These are phyloP conservation scores for Zasmidium angulare DNA, from an alignment of 2,329 filamentous ascomycete species.

Conservation along the genomic window DNA sequence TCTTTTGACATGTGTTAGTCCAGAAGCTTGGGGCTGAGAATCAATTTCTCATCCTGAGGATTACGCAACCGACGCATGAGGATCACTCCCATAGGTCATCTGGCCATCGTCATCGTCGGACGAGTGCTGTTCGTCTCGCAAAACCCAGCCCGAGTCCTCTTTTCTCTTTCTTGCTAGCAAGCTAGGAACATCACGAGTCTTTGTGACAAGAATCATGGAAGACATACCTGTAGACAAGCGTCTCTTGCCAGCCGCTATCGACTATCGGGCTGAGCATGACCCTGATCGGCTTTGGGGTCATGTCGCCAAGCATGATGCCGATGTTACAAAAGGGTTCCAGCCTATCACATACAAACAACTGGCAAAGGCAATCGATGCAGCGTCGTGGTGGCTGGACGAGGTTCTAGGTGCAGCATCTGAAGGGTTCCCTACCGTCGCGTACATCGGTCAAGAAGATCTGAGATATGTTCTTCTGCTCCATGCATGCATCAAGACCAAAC, in stretches of 20 bases:
- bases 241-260: not conserved
- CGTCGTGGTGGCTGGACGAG: slow-evolving; percentile 21
- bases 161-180: too few species aligned
- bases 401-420: not conserved
- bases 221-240: slow-evolving; percentile 3
- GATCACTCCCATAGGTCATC: too few species aligned
- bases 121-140: too few species aligned
- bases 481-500: slow-evolving; percentile 12
- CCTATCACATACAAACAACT: slow-evolving; percentile 14
- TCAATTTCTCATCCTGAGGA: too few species aligned
- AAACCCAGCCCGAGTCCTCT: too few species aligned
- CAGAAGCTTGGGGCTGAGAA: too few species aligned
- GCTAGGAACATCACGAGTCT: too few species aligned
- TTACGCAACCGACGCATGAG: too few species aligned
- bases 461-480: slow-evolving; percentile 13
- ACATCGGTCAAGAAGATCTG: slow-evolving; percentile 18
- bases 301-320: slow-evolving; percentile 8
- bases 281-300: slow-evolving; percentile 6
- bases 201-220: too few species aligned
- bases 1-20: too few species aligned
- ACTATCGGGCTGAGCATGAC: slow-evolving; percentile 4
- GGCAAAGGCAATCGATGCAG: slow-evolving; percentile 11
- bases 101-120: too few species aligned
- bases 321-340: slow-evolving; percentile 14
- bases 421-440: slow-evolving; percentile 7